Evolutionary conservation across 2,329 filamentous ascomycete species (phyloP).

Genomic region (Calonectria pseudoreteaudii): DNA sequence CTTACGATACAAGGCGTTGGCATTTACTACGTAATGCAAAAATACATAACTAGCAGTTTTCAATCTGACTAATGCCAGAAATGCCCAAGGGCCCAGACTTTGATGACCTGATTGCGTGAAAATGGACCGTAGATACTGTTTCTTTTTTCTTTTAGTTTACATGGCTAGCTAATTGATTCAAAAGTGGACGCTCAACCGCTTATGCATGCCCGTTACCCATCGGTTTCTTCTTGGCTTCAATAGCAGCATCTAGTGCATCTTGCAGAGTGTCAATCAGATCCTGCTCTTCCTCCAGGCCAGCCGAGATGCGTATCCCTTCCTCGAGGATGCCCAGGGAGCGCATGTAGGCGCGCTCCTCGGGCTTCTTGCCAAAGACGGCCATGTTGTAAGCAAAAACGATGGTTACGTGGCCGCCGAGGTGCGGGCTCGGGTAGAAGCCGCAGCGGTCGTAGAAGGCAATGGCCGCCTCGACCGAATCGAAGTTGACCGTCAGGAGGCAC

Average conservation of each 20-base stretch:
- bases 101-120: neutral
- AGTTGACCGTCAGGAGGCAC: conserved; percentile 65
- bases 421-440: conserved; percentile 63
- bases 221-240: conserved; percentile 23
- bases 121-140: no score
- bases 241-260: conserved; percentile 47
- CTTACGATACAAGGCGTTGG: conserved; percentile 40
- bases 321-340: conserved; percentile 51
- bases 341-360: conserved; percentile 52
- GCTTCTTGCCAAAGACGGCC: conserved; percentile 54
- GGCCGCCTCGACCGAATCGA: conserved; percentile 54
- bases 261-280: conserved; percentile 55
- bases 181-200: neutral
- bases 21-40: conserved; percentile 31
- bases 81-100: neutral
- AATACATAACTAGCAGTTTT: conserved; percentile 23
- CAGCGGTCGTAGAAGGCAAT: conserved; percentile 62
- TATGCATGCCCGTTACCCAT: neutral
- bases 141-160: neutral
- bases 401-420: conserved; percentile 65
- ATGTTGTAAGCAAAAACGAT: conserved; percentile 61
- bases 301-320: conserved; percentile 59
- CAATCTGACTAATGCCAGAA: conserved; percentile 28
- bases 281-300: conserved; percentile 58
- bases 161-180: neutral